Base-by-base conservation (phyloP, 83 land plant species). In the Larix sibirica region DNA sequence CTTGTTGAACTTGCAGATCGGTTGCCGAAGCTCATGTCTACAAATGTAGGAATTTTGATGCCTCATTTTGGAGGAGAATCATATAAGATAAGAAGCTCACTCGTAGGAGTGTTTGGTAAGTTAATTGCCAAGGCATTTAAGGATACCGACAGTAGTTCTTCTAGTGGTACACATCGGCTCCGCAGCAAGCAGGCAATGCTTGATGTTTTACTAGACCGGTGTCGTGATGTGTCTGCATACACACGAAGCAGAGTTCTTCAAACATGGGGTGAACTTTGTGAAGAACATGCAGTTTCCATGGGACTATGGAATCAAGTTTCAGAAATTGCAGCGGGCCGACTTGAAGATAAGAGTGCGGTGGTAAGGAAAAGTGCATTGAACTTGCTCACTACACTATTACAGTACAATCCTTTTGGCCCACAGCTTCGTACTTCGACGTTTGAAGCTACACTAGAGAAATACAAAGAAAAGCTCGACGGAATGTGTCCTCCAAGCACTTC, bases 321-420 rank as follows among this genome's bases (percentile, higher is more conserved):
- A 1, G 85, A 76, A 6, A 82, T 96, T 81, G 99, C 99, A 78
- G 92, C 96, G 70, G 99, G 99, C 20, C 89, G 99, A 31, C 88
- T 98, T 84, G 99, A 95, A 82, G 99, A 98, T 84, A 98, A 98
- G 81, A 91, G 92, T 83, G 93, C 96, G 62, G 81, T 95, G 56
- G 99, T 98, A 58, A 87, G 99, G 64, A 98, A 98, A 82, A 92
- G 96, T 84, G 99, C 99, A 54, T 79, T 96, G 40, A 91, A 96
- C 74, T 80, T 98, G 80, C 94, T 98, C 6, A 85, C 94, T 77
- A 93, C 94, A 58, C 90, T 98, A 88, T 82, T 98, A 76, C 95
- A 98, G 81, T 96, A 93, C 70, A 98, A 98, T 81, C 99, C 99
- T 18, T 98, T 98, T 92, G 99, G 99, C 14, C 99, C 99, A 18